Evolutionary conservation across 495 filamentous ascomycete genomes (phyloP).

Genomic region (Pseudevernia furfuracea): DNA sequence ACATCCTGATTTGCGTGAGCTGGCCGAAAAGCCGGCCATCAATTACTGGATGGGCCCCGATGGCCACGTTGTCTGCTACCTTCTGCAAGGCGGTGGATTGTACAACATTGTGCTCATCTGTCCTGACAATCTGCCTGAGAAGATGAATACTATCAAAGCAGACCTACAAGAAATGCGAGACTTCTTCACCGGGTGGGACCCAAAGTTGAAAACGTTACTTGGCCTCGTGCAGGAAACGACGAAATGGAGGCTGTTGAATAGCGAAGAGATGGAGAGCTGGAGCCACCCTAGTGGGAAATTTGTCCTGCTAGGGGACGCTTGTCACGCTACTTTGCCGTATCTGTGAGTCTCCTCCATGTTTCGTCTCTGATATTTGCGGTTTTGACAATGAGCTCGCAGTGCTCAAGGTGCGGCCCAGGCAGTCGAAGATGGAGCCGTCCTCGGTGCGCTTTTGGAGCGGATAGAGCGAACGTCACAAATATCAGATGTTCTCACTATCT

Average conservation of each 20-base stretch:
- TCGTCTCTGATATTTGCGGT: background rate
- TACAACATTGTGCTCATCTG: conserved; percentile 59
- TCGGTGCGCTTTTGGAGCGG: conserved; percentile 40
- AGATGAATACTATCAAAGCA: conserved; percentile 47
- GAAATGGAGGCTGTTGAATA: conserved; percentile 44
- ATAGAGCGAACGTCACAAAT: conserved; percentile 38
- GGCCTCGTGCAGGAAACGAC: conserved; percentile 43
- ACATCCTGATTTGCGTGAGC: conserved; percentile 35
- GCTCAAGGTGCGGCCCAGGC: conserved; percentile 48
- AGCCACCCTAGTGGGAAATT: conserved; percentile 44
- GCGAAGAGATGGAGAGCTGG: conserved; percentile 40
- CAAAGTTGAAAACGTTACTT: conserved; percentile 44
- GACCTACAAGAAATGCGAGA: conserved; percentile 59
- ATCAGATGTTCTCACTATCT: conserved; percentile 37
- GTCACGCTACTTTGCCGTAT: conserved; percentile 60
- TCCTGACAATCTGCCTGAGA: conserved; percentile 58
- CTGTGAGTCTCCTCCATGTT: conserved; percentile 25
- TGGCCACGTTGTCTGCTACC: conserved; percentile 51
- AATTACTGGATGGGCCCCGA: conserved; percentile 41
- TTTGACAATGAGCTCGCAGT: conserved; percentile 11
- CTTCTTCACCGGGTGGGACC: conserved; percentile 51
- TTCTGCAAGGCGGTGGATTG: conserved; percentile 41
- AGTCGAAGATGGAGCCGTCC: conserved; percentile 48
- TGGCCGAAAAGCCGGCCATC: conserved; percentile 26
- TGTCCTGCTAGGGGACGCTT: conserved; percentile 59